Evolutionary conservation across 176 grass and related monocot species (phyloP), one percentile per base, ranked within the genome.

Genomic region (sorghum (Sorghum bicolor)): DNA sequence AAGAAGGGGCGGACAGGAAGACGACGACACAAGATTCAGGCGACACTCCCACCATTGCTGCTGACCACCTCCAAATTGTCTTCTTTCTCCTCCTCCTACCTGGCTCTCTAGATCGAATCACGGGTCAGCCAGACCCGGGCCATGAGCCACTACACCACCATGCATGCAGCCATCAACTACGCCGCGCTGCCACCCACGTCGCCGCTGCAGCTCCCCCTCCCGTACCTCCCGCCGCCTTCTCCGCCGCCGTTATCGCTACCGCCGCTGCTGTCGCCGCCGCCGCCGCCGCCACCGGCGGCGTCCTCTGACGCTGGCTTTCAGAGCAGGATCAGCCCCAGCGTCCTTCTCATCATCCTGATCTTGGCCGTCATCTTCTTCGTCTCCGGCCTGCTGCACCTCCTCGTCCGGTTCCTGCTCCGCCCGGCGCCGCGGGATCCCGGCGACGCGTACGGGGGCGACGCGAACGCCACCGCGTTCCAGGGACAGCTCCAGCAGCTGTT

Each of bases 401-500:
- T 97, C 9, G 86, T 93, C 24, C 86, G 92, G 74, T 82, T 81
- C 87, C 72, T 94, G 14, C 77, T 86, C 68, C 86, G 87, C 31
- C 90, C 86, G 16, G 77, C 70, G 70, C 68, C 79, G 26, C 79
- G 82, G 28, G 86, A 70, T 4, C 4, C 83, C 28, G 67, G 70
- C 10, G 61, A 86, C 13, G 55, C 72, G 38, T 39, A 72, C n/a
- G 84, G 64, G 25, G 58, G 57, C 5, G 86, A 73, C 26, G 57
- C 78, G 58, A 79, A 77, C 75, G 80, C 81, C 38, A 92, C 92
- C 4, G 81, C 83, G 5, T 90, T 97, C 79, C 90, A 97, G 29
- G 92, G 94, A 12, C 94, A 97, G 76, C 90, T 97, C 39, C 94
- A 87, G 84, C 94, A 94, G 86, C 83, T 97, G 76, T 97, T 97